Evolutionary conservation across 106 monocot genomes (phyloP), one percentile per base, ranked within the genome.

Genomic region (Posidonia australis): DNA sequence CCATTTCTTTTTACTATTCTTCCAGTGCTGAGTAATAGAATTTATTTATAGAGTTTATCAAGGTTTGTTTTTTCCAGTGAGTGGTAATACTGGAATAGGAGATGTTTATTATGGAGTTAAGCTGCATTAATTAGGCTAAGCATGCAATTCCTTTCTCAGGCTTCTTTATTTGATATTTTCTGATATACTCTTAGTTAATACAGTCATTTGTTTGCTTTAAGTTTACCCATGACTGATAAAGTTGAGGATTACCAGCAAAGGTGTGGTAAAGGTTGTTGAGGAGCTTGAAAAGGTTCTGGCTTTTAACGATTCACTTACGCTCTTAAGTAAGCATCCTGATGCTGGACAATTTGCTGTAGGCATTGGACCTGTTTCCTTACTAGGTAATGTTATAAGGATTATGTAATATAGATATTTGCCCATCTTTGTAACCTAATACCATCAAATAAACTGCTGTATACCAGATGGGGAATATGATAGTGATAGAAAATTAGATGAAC

Each of bases 381-480:
- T 85, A 70, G 96, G 96, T 96, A 79, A 12, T 23, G 16, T 3
- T 49, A 36, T 4, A 4, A 36, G 2, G 2, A 4, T 36, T 36
- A 36, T 36, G 2, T 36, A 2, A 36, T 36, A 7, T 36, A n/a
- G n/a, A n/a, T n/a, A n/a, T n/a, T n/a, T n/a, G n/a, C n/a, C n/a
- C n/a, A 36, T 36, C 36, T 4, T 36, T 36, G 5, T 51, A 1
- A 31, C 18, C 30, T 51, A 22, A 58, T 44, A 7, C n/a, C 16
- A 17, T 44, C 23, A 17, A 44, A 28, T 18, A 6, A 19, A 45
- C 21, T 75, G n/a, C n/a, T 67, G 60, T 65, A 4, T 53, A 26
- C 46, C 72, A 96, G 96, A 87, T 73, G 96, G 96, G 57, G 84
- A 83, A 48, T 84, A 67, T 79, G 90, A 87, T 67, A 68, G 53